These are phyloP conservation scores for Paracoccidioides lutzii DNA, from an alignment of 2,329 filamentous ascomycete genomes.

Conservation along the genomic window DNA sequence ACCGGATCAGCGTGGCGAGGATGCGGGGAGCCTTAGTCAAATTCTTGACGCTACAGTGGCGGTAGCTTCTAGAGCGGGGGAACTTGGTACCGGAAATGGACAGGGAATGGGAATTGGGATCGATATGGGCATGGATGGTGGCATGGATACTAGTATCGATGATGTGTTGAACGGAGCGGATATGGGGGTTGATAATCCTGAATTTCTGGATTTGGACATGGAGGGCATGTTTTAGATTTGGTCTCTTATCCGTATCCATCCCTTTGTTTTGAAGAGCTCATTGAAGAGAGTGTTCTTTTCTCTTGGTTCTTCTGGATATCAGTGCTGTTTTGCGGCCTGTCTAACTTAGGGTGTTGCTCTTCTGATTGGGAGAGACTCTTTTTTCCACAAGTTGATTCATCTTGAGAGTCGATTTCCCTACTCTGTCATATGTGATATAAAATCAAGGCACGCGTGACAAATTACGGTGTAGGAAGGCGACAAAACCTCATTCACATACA, in stretches of 20 bases:
- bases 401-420: no score
- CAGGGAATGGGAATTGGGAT: slow-evolving; percentile 10
- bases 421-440: no score
- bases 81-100: slow-evolving; percentile 8
- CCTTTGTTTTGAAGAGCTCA: background rate
- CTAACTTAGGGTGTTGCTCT: no score
- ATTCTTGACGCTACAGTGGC: slow-evolving; percentile 29
- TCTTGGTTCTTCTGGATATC: background rate
- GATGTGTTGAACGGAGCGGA: slow-evolving; percentile 33
- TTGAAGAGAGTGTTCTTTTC: background rate
- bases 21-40: slow-evolving; percentile 25
- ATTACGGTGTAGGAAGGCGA: no score
- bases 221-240: slow-evolving; percentile 29
- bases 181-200: slow-evolving; percentile 31
- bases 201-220: slow-evolving; percentile 34
- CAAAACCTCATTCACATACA: no score
- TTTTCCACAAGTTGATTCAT: no score
- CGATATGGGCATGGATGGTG: slow-evolving; percentile 17
- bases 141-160: slow-evolving; percentile 23
- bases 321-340: no score
- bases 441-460: no score
- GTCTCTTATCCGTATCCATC: background rate
- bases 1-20: slow-evolving; percentile 11
- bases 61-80: slow-evolving; percentile 22
- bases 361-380: no score